A percentile compares a stretch with the other conserved stretches of the same genome.
Conservation (phyloP, 140 eudicot genomes). For the Senecio squalidus region DNA sequence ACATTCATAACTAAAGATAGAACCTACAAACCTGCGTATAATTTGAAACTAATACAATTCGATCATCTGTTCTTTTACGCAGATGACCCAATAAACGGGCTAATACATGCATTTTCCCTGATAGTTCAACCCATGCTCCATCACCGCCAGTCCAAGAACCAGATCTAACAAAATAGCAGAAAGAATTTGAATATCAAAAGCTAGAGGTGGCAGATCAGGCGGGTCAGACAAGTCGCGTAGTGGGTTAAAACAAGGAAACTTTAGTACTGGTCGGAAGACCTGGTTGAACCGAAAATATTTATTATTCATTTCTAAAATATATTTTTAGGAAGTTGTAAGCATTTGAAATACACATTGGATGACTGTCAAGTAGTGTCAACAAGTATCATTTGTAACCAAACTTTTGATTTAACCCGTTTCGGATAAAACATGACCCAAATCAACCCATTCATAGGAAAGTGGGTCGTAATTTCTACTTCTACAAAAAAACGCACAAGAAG, state of each 20-base stretch:
- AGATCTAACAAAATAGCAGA: slow-evolving; percentile 52
- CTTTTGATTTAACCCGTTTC: background rate
- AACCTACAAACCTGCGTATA: slow-evolving; percentile 73
- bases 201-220: background rate
- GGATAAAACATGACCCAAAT: background rate
- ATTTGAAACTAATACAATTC: slow-evolving; percentile 96
- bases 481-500: slow-evolving; percentile 1
- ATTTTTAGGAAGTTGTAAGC: background rate
- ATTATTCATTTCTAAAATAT: background rate
- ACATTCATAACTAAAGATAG: background rate
- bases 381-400: no score
- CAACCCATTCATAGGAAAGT: background rate
- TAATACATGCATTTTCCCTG: slow-evolving; percentile 95
- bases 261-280: background rate
- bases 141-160: slow-evolving; percentile 99
- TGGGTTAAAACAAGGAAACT: background rate
- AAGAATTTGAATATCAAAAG: slow-evolving; percentile 4
- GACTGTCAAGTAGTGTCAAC: no score
- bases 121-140: slow-evolving; percentile 93
- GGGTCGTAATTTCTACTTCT: background rate
- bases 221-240: background rate
- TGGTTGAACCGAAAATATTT: background rate
- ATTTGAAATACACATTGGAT: background rate
- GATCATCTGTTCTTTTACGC: slow-evolving; percentile 86
- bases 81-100: slow-evolving; percentile 82